A percentile compares a stretch with the other conserved stretches of the same genome.
Conservation (phyloP, 2,329 filamentous ascomycete species). For the Plenodomus tracheiphilus region DNA sequence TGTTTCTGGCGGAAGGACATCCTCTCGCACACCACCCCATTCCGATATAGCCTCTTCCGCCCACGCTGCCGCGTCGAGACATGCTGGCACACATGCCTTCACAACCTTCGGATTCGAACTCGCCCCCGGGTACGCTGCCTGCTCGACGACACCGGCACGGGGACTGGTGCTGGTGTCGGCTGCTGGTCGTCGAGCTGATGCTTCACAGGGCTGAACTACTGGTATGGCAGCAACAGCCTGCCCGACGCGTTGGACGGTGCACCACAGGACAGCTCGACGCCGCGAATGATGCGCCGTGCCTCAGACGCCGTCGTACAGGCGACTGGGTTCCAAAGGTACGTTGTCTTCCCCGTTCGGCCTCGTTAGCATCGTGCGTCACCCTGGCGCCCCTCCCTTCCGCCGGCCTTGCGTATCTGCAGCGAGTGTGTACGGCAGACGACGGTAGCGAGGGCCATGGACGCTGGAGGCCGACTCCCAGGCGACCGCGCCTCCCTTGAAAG, state of each 20-base stretch:
- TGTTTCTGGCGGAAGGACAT: slow-evolving; percentile 26
- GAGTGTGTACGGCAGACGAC: too few relatives aligned
- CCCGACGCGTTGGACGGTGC: slow-evolving; percentile 33
- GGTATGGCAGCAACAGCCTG: slow-evolving; percentile 38
- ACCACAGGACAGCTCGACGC: slow-evolving; percentile 25
- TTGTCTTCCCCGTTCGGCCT: slow-evolving; percentile 1
- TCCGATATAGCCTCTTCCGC: slow-evolving; percentile 25
- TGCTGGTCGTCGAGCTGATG: slow-evolving; percentile 13
- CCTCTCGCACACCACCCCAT: slow-evolving; percentile 21
- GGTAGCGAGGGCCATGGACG: not conserved
- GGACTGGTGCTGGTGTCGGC: slow-evolving; percentile 3
- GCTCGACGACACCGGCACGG: too few relatives aligned
- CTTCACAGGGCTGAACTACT: slow-evolving; percentile 34
- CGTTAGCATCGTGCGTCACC: not conserved
- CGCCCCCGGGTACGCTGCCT: slow-evolving; percentile 34
- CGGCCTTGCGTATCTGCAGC: not conserved
- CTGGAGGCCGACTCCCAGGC: too few relatives aligned
- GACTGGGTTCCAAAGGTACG: slow-evolving; percentile 29
- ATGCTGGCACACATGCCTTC: slow-evolving; percentile 45
- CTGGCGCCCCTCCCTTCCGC: not conserved
- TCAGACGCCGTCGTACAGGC: slow-evolving; percentile 38
- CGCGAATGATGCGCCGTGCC: slow-evolving; percentile 37
- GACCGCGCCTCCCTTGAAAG: not conserved
- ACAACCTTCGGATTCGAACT: slow-evolving; percentile 37
- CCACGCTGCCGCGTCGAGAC: slow-evolving; percentile 26